Conservation (phyloP, 2,329 filamentous ascomycete species). For the Hypoxylon sp. region DNA sequence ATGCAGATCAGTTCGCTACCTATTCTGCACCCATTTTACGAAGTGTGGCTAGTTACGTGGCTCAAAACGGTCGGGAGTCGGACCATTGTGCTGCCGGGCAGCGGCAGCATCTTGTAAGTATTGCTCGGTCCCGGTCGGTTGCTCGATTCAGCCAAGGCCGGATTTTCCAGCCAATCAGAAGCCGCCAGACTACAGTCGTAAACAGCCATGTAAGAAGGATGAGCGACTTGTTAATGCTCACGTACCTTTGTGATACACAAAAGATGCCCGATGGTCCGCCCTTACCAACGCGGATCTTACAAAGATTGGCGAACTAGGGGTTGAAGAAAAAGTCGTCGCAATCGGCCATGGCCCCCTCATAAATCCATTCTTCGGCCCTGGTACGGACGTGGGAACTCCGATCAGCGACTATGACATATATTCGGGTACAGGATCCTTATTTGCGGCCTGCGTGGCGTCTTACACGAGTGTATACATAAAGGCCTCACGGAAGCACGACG, state of each 20-base stretch:
- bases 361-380: slow-evolving; percentile 1
- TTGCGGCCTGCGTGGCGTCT: neutral
- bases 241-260: slow-evolving; percentile 1
- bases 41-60: slow-evolving; percentile 4
- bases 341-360: slow-evolving; percentile 4
- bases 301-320: neutral
- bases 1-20: neutral
- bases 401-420: slow-evolving; percentile 16
- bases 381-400: slow-evolving; percentile 9
- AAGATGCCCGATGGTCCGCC: slow-evolving; percentile 19
- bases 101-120: slow-evolving; percentile 1
- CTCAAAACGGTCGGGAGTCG: neutral
- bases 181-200: neutral
- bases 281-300: neutral
- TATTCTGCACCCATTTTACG: neutral
- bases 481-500: neutral
- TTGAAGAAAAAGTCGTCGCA: slow-evolving; percentile 6
- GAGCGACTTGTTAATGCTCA: slow-evolving; percentile 5
- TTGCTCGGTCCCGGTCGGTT: slow-evolving; percentile 26
- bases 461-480: slow-evolving; percentile 5
- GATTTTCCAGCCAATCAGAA: slow-evolving; percentile 27
- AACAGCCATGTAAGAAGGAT: slow-evolving; percentile 10
- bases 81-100: neutral
- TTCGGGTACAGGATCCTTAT: neutral
- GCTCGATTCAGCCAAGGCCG: slow-evolving; percentile 33